Conservation (phyloP, 2,329 filamentous ascomycete genomes). For the Elsinoe necatrix region DNA sequence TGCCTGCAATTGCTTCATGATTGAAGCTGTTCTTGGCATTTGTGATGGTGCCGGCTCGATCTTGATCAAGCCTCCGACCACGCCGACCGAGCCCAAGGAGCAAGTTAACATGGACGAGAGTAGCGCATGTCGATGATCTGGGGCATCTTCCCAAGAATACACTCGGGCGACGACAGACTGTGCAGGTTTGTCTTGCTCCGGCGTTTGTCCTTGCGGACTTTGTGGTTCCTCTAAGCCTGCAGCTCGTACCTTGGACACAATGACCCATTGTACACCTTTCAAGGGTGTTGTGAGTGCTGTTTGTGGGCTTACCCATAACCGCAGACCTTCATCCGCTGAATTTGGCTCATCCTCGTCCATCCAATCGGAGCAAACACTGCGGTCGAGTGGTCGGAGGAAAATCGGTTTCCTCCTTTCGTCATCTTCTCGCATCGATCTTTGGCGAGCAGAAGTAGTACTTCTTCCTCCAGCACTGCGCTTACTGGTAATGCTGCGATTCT, state of each 20-base stretch:
- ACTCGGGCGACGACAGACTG: slow-evolving; percentile 69
- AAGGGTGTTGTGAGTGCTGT: slow-evolving; percentile 63
- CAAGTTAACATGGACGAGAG: slow-evolving; percentile 70
- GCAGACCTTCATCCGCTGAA: slow-evolving; percentile 52
- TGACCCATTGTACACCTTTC: slow-evolving; percentile 66
- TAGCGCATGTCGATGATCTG: slow-evolving; percentile 69
- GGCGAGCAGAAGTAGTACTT: slow-evolving; percentile 64
- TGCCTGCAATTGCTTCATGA: slow-evolving; percentile 30
- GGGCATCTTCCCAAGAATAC: slow-evolving; percentile 74
- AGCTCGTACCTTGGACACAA: slow-evolving; percentile 79
- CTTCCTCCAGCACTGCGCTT: slow-evolving; percentile 63
- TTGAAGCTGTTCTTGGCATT: slow-evolving; percentile 52
- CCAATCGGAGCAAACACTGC: slow-evolving; percentile 60
- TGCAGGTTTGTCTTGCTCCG: slow-evolving; percentile 49
- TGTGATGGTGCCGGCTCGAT: slow-evolving; percentile 73
- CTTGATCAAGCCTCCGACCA: slow-evolving; percentile 80
- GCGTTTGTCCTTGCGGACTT: slow-evolving; percentile 62
- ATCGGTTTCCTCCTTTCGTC: slow-evolving; percentile 55
- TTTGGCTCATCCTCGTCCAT: slow-evolving; percentile 51
- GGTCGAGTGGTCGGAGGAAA: slow-evolving; percentile 74
- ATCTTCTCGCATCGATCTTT: slow-evolving; percentile 52
- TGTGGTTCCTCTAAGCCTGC: slow-evolving; percentile 63
- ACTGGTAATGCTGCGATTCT: slow-evolving; percentile 71
- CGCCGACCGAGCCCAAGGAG: slow-evolving; percentile 59
- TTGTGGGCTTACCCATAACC: slow-evolving; percentile 79